Percentiles rank a stretch among this genome's conserved stretches.
phyloP scores from a whole-genome alignment of 352 stramenopile species.

The Pythium aristosporum region DNA sequence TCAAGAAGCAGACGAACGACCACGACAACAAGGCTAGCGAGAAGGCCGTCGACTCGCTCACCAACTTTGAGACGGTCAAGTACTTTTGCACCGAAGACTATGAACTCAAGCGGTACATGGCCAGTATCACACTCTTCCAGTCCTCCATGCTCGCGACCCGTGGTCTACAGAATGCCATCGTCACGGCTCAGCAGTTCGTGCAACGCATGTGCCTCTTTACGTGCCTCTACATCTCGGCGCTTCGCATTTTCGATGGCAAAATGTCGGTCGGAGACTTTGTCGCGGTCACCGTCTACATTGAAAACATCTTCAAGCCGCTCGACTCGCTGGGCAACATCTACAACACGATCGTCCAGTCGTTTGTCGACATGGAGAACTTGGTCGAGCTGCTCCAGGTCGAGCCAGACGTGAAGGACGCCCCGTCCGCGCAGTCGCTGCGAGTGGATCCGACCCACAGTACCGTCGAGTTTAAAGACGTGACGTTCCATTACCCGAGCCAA shows the following conservation, averaged over 20 bases:
- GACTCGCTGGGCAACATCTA: conserved; percentile 96
- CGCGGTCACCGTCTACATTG: conserved; percentile 92
- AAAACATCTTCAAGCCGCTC: conserved; percentile 96
- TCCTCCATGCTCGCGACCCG: conserved; percentile 87
- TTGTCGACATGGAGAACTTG: conserved; percentile 97
- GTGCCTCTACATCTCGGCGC: conserved; percentile 66
- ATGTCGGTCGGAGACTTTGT: conserved; percentile 95
- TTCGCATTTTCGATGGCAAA: conserved; percentile 43
- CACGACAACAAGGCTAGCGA: conserved; percentile 97
- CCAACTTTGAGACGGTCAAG: conserved; percentile 98
- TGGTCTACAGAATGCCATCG: conserved; percentile 91
- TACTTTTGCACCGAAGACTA: conserved; percentile 95
- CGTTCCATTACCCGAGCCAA: conserved; percentile 91
- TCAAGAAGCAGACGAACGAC: conserved; percentile 92
- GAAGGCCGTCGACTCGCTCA: conserved; percentile 94
- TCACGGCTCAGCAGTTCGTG: conserved; percentile 94
- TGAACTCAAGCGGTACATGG: conserved; percentile 79
- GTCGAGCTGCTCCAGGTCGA: conserved; percentile 92
- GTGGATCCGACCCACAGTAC: conserved; percentile 40
- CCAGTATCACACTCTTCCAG: conserved; percentile 89
- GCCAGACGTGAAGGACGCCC: conserved; percentile 90
- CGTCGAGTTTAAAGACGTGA: conserved; percentile 92
- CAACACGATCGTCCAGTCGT: conserved; percentile 95
- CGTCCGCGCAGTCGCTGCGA: conserved; percentile 58
- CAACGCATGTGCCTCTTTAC: conserved; percentile 80